These are phyloP conservation scores for Penicillium soppii DNA, from an alignment of 495 filamentous ascomycete species.

Conservation along the genomic window DNA sequence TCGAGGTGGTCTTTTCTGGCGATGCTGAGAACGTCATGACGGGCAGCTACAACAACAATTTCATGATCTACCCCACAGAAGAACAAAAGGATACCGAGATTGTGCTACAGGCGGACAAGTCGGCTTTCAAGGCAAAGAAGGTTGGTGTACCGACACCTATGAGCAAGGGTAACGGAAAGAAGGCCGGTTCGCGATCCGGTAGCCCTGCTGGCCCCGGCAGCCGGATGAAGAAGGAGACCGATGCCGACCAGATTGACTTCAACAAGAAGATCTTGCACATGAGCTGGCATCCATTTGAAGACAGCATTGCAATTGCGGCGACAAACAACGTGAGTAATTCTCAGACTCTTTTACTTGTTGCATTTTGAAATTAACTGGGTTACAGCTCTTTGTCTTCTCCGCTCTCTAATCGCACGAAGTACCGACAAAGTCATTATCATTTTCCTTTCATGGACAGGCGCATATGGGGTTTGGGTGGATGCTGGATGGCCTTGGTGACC, in stretches of 20 bases:
- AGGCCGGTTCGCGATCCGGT: conserved; percentile 77
- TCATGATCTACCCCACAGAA: conserved; percentile 99
- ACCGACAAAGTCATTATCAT: conserved; percentile 20
- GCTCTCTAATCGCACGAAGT: conserved; percentile 65
- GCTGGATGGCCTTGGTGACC: conserved; percentile 16
- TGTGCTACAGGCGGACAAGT: conserved; percentile 96
- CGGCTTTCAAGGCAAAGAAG: conserved; percentile 99
- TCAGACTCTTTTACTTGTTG: background rate
- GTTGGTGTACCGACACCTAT: conserved; percentile 97
- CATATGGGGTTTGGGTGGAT: conserved; percentile 24
- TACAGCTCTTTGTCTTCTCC: conserved; percentile 94
- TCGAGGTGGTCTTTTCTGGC: conserved; percentile 97
- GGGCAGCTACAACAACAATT: conserved; percentile 99
- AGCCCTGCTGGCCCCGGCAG: conserved; percentile 90
- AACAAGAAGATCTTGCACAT: conserved; percentile 99
- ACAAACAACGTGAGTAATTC: conserved; percentile 89
- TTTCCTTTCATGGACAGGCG: conserved; percentile 25
- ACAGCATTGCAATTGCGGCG: conserved; percentile 98
- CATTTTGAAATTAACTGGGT: conserved; percentile 14
- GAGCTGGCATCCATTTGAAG: conserved; percentile 99
- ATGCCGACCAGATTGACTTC: conserved; percentile 99
- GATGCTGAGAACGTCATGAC: conserved; percentile 99
- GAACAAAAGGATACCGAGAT: conserved; percentile 95
- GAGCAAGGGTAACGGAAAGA: conserved; percentile 82
- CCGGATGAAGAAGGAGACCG: conserved; percentile 97